These are phyloP conservation scores for Corinectria fuckeliana DNA, from an alignment of 2,329 filamentous ascomycete genomes.

Conservation along the genomic window DNA sequence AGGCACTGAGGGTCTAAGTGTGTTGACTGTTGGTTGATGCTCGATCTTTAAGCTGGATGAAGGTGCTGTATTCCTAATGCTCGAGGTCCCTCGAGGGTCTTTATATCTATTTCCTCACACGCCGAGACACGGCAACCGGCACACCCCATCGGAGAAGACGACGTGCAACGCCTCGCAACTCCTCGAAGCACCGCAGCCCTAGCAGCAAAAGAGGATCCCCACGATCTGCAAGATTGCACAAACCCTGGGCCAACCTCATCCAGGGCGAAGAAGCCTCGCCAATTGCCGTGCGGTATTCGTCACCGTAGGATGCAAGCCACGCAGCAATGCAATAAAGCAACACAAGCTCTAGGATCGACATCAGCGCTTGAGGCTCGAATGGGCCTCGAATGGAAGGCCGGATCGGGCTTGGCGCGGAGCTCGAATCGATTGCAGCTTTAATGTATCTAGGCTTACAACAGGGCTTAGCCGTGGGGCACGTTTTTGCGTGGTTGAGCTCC, in stretches of 20 bases:
- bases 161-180: slow-evolving; percentile 3
- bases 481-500: not conserved
- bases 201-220: not conserved
- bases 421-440: slow-evolving; percentile 12
- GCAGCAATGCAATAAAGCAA: not conserved
- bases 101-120: slow-evolving; percentile 2
- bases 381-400: slow-evolving; percentile 13
- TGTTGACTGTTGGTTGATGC: not conserved
- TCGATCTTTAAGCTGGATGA: not conserved
- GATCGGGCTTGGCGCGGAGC: slow-evolving; percentile 10
- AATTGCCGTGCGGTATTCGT: no score
- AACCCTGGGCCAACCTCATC: not conserved
- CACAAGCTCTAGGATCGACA: not conserved
- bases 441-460: no score
- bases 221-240: not conserved
- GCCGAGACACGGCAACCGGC: not conserved
- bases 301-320: no score
- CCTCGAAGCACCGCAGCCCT: not conserved
- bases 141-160: not conserved
- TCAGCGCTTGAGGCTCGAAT: not conserved
- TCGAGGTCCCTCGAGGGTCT: not conserved
- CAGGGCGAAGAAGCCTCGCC: not conserved
- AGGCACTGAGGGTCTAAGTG: not conserved
- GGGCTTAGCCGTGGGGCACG: not conserved
- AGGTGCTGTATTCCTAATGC: not conserved